Evolutionary conservation across 1,284 basidiomycete genomes (phyloP), one percentile per base, ranked within the genome.

Genomic region (Cutaneotrichosporon spelunceum): DNA sequence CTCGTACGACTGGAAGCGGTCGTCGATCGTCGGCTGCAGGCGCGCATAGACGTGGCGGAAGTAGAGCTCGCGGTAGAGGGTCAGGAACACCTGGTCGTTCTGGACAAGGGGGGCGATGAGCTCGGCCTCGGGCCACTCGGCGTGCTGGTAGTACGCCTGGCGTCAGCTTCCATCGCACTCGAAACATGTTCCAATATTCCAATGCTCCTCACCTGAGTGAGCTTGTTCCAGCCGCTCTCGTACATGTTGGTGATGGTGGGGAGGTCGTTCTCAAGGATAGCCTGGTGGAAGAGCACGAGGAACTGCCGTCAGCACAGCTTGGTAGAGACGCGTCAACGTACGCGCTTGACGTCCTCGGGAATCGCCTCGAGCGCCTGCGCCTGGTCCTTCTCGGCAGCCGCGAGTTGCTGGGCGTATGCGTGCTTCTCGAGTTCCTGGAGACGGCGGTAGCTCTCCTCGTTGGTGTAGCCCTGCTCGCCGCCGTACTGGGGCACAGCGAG

Each of bases 61-160:
- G 69, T 76, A 76, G 56, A 79, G 72, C 66, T 70, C 95, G 69
- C 93, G 87, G 81, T 99, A 99, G 24, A 99, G 86, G 64, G 94
- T 93, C 53, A 98, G 83, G 83, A 98, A 99, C 61, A 96, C 89
- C 61, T 89, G 90, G 78, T 94, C 91, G 78, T 95, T 91, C 73
- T 92, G 88, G 60, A 98, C 94, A 62, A 99, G 83, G 11, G 93
- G 93, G 9, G 93, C 89, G 71, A 98, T 93, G 64, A 92, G 82
- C 81, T 98, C 95, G 19, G 93, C 93, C 78, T 97, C 93, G 6
- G 95, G 95, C 95, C 95, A 98, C 78, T 99, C 95, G 14, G 87
- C 88, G 77, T 90, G 91, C 13, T 91, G 80, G 76, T 96, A 98
- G 82, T 90, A 94, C 81, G 95, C 93, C 81, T 96, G 90, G n/a